phyloP scores from a whole-genome alignment of 768 basidiomycete genomes.

The Suillus subluteus region DNA sequence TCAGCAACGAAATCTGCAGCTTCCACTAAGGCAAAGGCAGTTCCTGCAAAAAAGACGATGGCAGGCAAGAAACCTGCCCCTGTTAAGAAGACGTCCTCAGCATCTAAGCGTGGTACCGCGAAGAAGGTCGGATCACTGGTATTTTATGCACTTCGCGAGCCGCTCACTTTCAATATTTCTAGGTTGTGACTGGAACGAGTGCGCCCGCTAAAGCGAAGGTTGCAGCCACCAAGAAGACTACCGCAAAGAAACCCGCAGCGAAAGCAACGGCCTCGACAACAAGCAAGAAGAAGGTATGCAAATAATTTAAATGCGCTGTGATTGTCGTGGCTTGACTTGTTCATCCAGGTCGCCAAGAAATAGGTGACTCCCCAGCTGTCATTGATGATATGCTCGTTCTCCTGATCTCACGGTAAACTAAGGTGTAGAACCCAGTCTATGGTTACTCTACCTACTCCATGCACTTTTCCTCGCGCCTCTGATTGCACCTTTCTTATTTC shows the following conservation, averaged over 20 bases:
- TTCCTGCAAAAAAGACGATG: constrained; percentile 35
- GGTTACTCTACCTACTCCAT: constrained; percentile 9
- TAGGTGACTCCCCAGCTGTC: constrained; percentile 2
- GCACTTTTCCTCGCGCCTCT: constrained; percentile 2
- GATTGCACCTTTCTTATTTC: constrained; percentile 11
- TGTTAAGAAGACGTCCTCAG: constrained; percentile 43
- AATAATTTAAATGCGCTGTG: background rate
- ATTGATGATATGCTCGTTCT: constrained; percentile 2
- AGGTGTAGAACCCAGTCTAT: constrained; percentile 2
- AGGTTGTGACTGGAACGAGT: constrained; percentile 58
- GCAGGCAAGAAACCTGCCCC: constrained; percentile 36
- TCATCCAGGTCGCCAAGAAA: constrained; percentile 5
- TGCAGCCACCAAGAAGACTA: constrained; percentile 38
- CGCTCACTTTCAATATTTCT: constrained; percentile 12
- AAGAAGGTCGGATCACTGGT: constrained; percentile 57
- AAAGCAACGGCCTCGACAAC: constrained; percentile 13
- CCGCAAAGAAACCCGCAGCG: constrained; percentile 30
- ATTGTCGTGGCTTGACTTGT: constrained; percentile 24
- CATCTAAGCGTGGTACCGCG: constrained; percentile 53
- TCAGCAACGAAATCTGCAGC: constrained; percentile 19
- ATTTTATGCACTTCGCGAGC: constrained; percentile 4
- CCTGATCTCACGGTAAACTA: constrained; percentile 11
- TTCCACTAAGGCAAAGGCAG: constrained; percentile 29
- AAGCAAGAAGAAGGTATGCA: constrained; percentile 26
- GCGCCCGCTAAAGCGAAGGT: constrained; percentile 39